A percentile compares a stretch with the other conserved stretches of the same genome.
These are phyloP conservation scores for Corynespora cassiicola DNA, from an alignment of 2,329 filamentous ascomycete species.

Conservation along the genomic window DNA sequence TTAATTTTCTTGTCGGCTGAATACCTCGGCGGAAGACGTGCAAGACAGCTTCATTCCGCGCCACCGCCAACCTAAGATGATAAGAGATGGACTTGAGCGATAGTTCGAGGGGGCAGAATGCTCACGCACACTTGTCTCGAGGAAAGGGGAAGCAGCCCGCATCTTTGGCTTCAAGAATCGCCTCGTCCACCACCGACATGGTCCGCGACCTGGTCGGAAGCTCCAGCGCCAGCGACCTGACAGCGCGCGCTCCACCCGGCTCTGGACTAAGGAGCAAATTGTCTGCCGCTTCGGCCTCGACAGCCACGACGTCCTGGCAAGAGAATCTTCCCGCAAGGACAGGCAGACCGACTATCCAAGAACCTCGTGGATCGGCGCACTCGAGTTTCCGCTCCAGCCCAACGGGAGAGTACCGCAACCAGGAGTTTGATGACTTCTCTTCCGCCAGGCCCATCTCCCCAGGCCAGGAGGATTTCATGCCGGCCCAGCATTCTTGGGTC, in stretches of 20 bases:
- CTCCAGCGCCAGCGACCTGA: conserved; percentile 13
- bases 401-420: neutral
- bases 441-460: too few relatives aligned
- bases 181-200: conserved; percentile 17
- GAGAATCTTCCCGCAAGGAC: conserved; percentile 12
- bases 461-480: too few relatives aligned
- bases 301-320: conserved; percentile 8
- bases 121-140: neutral
- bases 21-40: too few relatives aligned
- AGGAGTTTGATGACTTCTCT: conserved; percentile 14
- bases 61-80: neutral
- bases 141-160: conserved; percentile 11
- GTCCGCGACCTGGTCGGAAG: conserved; percentile 13
- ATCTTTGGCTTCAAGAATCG: conserved; percentile 18
- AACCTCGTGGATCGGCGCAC: neutral
- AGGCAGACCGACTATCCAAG: neutral
- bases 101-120: neutral
- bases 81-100: conserved; percentile 1
- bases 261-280: conserved; percentile 13
- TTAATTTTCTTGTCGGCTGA: too few relatives aligned
- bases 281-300: conserved; percentile 6
- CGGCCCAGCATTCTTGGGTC: too few relatives aligned
- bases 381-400: conserved; percentile 11
- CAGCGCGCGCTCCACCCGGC: conserved; percentile 5
- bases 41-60: conserved; percentile 1